Evolutionary conservation across 2,329 filamentous ascomycete genomes (phyloP).

Genomic region (Capronia americana): DNA sequence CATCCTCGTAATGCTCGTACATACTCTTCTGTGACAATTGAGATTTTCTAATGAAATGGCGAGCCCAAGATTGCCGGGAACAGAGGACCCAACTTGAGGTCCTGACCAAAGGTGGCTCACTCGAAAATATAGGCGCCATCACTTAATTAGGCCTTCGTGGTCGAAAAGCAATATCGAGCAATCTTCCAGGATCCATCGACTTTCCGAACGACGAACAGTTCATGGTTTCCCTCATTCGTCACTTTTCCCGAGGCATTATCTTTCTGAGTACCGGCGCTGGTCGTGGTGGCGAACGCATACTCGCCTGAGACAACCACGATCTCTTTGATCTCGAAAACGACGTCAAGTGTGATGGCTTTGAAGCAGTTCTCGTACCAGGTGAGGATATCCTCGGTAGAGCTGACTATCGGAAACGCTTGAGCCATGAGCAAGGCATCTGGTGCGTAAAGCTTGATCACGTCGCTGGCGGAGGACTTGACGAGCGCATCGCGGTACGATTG

Average conservation of each 20-base stretch:
- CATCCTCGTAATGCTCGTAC: no score
- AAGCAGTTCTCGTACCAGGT: constrained; percentile 13
- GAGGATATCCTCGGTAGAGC: constrained; percentile 6
- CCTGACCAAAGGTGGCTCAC: no score
- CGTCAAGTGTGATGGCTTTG: constrained; percentile 3
- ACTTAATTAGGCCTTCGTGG: neutral
- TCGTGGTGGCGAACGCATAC: constrained; percentile 9
- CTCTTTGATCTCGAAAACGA: constrained; percentile 10
- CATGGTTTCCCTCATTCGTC: constrained; percentile 10
- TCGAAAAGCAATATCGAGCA: constrained; percentile 6
- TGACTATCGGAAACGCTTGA: constrained; percentile 5
- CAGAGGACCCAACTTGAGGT: no score
- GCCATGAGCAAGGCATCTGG: constrained; percentile 11
- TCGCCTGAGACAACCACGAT: neutral
- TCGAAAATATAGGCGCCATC: neutral
- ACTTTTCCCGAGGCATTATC: constrained; percentile 10
- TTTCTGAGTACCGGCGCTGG: constrained; percentile 7
- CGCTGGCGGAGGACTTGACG: constrained; percentile 7
- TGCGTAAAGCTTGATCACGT: constrained; percentile 5
- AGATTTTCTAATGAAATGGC: no score
- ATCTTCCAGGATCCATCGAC: constrained; percentile 4
- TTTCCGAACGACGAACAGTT: constrained; percentile 5
- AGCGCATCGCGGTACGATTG: constrained; percentile 5
- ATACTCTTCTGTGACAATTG: no score
- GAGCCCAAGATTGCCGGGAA: no score